Evolutionary conservation across 768 basidiomycete species (phyloP).

Genomic region (Amanita molliuscula): DNA sequence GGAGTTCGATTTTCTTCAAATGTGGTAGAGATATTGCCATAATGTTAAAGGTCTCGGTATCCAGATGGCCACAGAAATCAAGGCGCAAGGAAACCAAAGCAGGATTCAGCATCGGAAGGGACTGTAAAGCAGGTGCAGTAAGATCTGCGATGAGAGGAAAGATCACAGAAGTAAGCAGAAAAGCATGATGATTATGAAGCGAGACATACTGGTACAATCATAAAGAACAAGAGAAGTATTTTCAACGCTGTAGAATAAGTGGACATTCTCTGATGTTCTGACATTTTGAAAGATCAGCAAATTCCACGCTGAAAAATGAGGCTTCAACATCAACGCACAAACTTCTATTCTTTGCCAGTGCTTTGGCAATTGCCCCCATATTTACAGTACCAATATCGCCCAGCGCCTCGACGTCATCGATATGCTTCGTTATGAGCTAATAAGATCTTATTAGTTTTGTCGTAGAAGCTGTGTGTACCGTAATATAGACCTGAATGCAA

Average conservation of each 20-base stretch:
- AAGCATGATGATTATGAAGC: conserved; percentile 15
- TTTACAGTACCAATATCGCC: conserved; percentile 85
- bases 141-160: conserved; percentile 39
- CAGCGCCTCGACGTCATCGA: conserved; percentile 80
- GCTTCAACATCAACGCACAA: conserved; percentile 44
- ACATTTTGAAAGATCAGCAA: not conserved
- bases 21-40: conserved; percentile 57
- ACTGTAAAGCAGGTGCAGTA: conserved; percentile 49
- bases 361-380: conserved; percentile 74
- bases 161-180: not conserved
- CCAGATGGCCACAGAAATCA: conserved; percentile 79
- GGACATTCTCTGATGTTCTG: conserved; percentile 72
- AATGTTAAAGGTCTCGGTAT: conserved; percentile 43
- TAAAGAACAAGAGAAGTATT: conserved; percentile 67
- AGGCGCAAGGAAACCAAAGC: conserved; percentile 72
- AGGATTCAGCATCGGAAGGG: conserved; percentile 75
- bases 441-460: not conserved
- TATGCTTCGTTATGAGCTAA: conserved; percentile 76
- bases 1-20: conserved; percentile 66
- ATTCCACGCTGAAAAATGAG: not conserved
- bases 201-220: conserved; percentile 76
- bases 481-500: conserved; percentile 61
- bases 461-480: not conserved
- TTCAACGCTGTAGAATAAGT: conserved; percentile 71
- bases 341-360: conserved; percentile 70